Conservation (phyloP, 2,329 filamentous ascomycete genomes). For the Alternaria sp. region DNA sequence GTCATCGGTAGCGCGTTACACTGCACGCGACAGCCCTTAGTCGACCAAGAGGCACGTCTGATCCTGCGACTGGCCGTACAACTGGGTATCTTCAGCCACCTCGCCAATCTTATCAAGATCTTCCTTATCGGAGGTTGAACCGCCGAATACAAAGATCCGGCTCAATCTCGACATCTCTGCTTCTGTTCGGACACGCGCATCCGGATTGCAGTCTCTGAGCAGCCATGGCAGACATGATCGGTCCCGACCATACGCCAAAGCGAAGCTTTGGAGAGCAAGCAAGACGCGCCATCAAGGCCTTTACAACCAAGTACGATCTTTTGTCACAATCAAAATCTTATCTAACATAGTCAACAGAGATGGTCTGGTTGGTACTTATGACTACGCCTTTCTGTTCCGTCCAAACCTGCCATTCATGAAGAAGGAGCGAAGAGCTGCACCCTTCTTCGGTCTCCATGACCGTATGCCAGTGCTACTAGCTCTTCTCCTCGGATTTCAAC, state of each 20-base stretch:
- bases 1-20: slow-evolving; percentile 11
- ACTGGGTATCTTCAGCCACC: slow-evolving; percentile 23
- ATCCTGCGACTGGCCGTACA: slow-evolving; percentile 13
- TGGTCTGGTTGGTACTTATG: slow-evolving; percentile 82
- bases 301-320: slow-evolving; percentile 55
- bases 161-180: not conserved
- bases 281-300: slow-evolving; percentile 51
- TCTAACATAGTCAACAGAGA: slow-evolving; percentile 53
- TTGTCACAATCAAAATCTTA: not conserved
- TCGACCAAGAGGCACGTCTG: not conserved
- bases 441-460: slow-evolving; percentile 86
- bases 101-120: slow-evolving; percentile 24
- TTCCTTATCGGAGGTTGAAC: slow-evolving; percentile 20
- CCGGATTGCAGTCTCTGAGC: not conserved
- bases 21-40: slow-evolving; percentile 12
- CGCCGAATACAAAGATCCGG: not conserved
- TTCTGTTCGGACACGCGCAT: not conserved
- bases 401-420: slow-evolving; percentile 84
- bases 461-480: slow-evolving; percentile 76
- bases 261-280: slow-evolving; percentile 51
- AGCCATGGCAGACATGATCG: slow-evolving; percentile 51
- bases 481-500: slow-evolving; percentile 77
- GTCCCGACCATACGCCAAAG: slow-evolving; percentile 50
- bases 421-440: slow-evolving; percentile 64
- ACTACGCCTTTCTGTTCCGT: slow-evolving; percentile 87